Evolutionary conservation across 495 filamentous ascomycete species (phyloP).

Genomic region (Penicilliopsis zonata): DNA sequence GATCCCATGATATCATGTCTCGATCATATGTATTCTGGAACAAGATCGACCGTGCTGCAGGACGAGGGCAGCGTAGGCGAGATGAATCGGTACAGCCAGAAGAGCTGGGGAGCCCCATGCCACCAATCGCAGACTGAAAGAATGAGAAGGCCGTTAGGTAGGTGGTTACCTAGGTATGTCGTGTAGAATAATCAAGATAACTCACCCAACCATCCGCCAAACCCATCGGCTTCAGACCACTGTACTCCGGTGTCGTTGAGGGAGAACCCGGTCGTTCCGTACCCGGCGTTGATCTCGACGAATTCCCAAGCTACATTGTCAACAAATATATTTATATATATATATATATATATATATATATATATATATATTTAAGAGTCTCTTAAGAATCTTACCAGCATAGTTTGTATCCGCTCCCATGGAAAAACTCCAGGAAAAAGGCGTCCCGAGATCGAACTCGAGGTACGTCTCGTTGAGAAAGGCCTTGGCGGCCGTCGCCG

Average conservation of each 20-base stretch:
- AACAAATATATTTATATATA: slow-evolving; percentile 3
- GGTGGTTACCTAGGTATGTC: slow-evolving; percentile 1
- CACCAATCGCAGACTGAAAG: slow-evolving; percentile 41
- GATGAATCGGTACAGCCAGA: slow-evolving; percentile 27
- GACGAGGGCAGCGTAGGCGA: slow-evolving; percentile 22
- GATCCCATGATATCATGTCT: no score
- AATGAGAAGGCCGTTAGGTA: slow-evolving; percentile 1
- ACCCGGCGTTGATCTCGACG: slow-evolving; percentile 29
- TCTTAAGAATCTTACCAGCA: slow-evolving; percentile 11
- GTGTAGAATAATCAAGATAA: slow-evolving; percentile 4
- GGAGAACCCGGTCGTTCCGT: slow-evolving; percentile 24
- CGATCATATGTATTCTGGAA: slow-evolving; percentile 15
- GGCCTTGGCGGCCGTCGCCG: slow-evolving; percentile 12
- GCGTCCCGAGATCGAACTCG: slow-evolving; percentile 20
- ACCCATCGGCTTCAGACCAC: slow-evolving; percentile 23
- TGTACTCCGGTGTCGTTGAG: slow-evolving; percentile 23
- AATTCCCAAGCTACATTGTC: slow-evolving; percentile 23
- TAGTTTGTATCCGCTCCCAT: slow-evolving; percentile 18
- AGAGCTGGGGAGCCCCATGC: slow-evolving; percentile 42
- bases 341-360: slow-evolving; percentile 13
- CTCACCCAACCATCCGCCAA: slow-evolving; percentile 43
- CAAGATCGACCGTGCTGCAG: slow-evolving; percentile 32
- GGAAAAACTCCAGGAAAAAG: slow-evolving; percentile 26
- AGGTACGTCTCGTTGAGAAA: slow-evolving; percentile 32
- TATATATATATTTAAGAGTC: not conserved